These are phyloP conservation scores for Mycocalia duriaeana DNA, from an alignment of 1,284 basidiomycete genomes.

Conservation along the genomic window DNA sequence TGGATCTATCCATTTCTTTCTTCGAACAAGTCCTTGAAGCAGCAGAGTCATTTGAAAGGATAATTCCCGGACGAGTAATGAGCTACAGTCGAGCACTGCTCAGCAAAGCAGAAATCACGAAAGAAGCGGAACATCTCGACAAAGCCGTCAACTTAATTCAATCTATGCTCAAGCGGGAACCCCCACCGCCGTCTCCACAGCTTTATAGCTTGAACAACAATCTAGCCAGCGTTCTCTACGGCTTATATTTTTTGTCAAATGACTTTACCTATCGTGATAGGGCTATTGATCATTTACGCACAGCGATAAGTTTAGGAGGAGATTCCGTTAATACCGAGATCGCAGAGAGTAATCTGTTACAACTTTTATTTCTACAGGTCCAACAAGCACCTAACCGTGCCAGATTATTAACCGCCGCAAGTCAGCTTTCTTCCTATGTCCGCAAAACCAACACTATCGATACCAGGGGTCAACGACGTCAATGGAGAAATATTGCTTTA, in stretches of 20 bases:
- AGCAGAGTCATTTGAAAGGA: background rate
- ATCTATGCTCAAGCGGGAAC: background rate
- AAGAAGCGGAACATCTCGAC: background rate
- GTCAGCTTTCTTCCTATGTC: background rate
- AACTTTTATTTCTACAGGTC: background rate
- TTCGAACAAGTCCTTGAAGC: slow-evolving; percentile 9
- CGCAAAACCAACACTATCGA: background rate
- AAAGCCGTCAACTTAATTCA: background rate
- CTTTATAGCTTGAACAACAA: background rate
- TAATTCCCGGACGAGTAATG: background rate
- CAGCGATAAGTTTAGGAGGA: background rate
- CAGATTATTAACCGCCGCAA: background rate
- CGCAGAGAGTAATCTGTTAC: background rate
- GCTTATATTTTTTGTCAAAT: background rate
- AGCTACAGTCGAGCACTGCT: background rate
- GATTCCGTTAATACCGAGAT: background rate
- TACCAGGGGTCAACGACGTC: background rate
- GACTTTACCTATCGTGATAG: background rate
- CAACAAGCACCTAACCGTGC: background rate
- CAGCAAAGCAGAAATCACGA: background rate
- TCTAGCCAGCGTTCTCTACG: background rate
- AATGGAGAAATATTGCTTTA: background rate
- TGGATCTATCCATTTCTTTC: slow-evolving; percentile 10
- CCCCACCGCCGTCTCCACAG: background rate
- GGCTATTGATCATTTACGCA: background rate